phyloP scores from a whole-genome alignment of 768 basidiomycete species.

The Hemileccinum rubropunctum region DNA sequence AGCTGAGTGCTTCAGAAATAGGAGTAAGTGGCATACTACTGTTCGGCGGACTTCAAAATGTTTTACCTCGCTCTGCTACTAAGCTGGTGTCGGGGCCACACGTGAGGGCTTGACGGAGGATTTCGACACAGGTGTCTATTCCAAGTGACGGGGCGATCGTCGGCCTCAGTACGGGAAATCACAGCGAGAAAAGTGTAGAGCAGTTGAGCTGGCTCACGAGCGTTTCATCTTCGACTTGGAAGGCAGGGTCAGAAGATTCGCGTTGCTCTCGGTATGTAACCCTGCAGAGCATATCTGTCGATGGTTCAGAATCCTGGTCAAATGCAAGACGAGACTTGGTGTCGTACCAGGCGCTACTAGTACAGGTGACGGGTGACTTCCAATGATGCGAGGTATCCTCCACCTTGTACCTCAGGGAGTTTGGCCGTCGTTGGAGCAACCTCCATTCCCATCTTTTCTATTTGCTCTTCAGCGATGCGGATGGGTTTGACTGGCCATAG shows the following conservation, averaged over 20 bases:
- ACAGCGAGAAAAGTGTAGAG: no score
- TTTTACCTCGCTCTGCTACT: no score
- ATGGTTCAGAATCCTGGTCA: not conserved
- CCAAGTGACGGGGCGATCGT: no score
- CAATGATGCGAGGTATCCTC: slow-evolving; percentile 8
- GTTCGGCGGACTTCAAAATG: no score
- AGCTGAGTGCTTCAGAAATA: no score
- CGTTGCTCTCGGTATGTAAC: not conserved
- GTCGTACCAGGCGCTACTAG: not conserved
- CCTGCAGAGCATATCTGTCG: not conserved
- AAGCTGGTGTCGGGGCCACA: no score
- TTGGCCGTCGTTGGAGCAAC: not conserved
- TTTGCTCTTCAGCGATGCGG: not conserved
- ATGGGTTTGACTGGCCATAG: not conserved
- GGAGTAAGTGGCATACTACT: no score
- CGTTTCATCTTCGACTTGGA: not conserved
- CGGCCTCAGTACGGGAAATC: no score
- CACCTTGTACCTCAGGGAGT: slow-evolving; percentile 5
- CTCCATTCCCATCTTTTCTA: not conserved
- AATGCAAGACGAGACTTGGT: not conserved
- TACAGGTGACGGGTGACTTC: slow-evolving; percentile 3
- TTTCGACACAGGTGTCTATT: no score
- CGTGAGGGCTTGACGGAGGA: no score
- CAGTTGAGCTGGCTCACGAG: not conserved
- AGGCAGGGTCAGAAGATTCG: not conserved